Conservation (phyloP, 2,329 filamentous ascomycete species). For the Colletotrichum eleusines region DNA sequence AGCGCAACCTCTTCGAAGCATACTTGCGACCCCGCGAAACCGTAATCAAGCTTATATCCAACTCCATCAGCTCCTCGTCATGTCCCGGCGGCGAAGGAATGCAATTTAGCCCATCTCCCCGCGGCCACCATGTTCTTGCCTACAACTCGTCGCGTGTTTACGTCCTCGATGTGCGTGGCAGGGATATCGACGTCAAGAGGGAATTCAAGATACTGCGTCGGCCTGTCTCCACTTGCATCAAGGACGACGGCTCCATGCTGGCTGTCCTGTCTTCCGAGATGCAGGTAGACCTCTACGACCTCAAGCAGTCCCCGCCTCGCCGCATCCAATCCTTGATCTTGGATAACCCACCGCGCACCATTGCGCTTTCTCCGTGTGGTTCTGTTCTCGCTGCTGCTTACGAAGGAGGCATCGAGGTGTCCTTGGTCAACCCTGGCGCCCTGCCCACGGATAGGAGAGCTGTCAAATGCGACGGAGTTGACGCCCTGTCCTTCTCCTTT, state of each 20-base stretch:
- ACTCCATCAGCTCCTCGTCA: conserved; percentile 85
- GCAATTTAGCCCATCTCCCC: conserved; percentile 83
- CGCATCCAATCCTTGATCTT: conserved; percentile 81
- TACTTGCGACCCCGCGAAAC: conserved; percentile 79
- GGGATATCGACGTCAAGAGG: conserved; percentile 73
- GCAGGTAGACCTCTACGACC: conserved; percentile 87
- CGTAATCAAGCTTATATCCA: conserved; percentile 83
- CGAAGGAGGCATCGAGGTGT: conserved; percentile 89
- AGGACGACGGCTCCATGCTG: conserved; percentile 80
- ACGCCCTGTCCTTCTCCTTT: conserved; percentile 79
- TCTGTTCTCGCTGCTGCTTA: conserved; percentile 87
- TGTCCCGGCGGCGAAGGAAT: conserved; percentile 88
- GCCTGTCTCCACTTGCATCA: conserved; percentile 81
- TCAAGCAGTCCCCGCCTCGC: conserved; percentile 73
- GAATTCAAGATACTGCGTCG: conserved; percentile 85
- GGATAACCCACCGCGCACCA: conserved; percentile 81
- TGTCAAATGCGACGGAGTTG: conserved; percentile 83
- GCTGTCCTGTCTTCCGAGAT: conserved; percentile 86
- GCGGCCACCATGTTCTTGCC: conserved; percentile 79
- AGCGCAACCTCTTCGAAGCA: conserved; percentile 82
- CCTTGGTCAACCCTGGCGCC: conserved; percentile 75
- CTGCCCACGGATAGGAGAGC: conserved; percentile 76
- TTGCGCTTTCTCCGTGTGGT: conserved; percentile 84
- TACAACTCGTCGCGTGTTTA: conserved; percentile 90
- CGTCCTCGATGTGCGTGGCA: conserved; percentile 75